Evolutionary conservation across 2,329 filamentous ascomycete genomes (phyloP), one percentile per base, ranked within the genome.

Genomic region (Aspergillus fructus): DNA sequence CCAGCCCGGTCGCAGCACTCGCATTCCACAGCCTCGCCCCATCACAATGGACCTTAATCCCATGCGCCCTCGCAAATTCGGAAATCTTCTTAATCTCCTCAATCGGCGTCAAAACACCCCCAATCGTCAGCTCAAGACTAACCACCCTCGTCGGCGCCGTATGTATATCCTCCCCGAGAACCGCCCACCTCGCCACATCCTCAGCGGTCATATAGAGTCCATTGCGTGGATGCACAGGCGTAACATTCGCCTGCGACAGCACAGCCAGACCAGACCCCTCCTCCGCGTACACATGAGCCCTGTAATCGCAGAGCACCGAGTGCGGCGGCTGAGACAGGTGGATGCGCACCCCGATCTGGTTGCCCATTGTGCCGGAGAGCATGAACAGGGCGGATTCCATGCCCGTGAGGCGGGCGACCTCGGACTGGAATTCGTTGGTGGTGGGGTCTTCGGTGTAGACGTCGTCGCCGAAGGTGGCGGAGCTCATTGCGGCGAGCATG

Each of bases 341-440:
- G 4, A 66, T 65, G 0, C 73, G 68, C 13, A 75, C 45, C 33
- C 67, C 67, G 45, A 76, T 68, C 61, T 75, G 72, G 56, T 76
- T 76, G n/a, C 72, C 71, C 72, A 74, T 73, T n/a, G 73, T 76
- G 2, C 73, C 71, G 6, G 73, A 74, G 15, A 73, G 54, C 21
- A 68, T 65, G 56, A 71, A 72, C 3, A 75, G 59, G 1, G 66
- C 67, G 9, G 66, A 68, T 50, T 74, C 70, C 53, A 70, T 71
- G 23, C 73, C 73, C 2, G 70, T 70, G 2, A 75, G 52, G 17
- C 61, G 59, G 4, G 66, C 63, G 37, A 76, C 60, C 24, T 68
- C 66, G 17, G 66, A 56, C 56, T 75, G 66, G 23, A 74, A 68
- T 5, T 59, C 58, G 9, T 63, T 69, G 12, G 71, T 68, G 4